A percentile compares a stretch with the other conserved stretches of the same genome.
phyloP scores from a whole-genome alignment of 2,329 filamentous ascomycete species.

The Microdochium paspali region DNA sequence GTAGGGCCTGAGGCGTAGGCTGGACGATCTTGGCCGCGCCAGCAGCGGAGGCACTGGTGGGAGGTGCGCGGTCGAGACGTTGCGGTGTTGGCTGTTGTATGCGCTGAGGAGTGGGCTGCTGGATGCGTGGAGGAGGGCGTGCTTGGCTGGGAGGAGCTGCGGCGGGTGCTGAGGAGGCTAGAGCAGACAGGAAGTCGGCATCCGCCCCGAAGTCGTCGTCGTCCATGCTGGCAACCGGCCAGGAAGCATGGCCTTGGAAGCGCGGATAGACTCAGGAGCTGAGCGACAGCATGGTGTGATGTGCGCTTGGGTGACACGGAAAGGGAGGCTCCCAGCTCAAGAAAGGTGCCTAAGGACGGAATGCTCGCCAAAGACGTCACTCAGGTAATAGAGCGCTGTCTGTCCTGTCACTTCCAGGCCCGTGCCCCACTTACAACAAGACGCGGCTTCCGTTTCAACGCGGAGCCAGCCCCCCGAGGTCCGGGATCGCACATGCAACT shows the following conservation, averaged over 20 bases:
- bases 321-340: no score
- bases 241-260: not conserved
- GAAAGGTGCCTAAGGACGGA: no score
- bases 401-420: no score
- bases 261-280: no score
- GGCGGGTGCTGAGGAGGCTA: slow-evolving; percentile 16
- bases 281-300: no score
- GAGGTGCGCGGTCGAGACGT: slow-evolving; percentile 40
- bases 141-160: slow-evolving; percentile 10
- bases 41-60: slow-evolving; percentile 20
- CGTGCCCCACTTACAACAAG: no score
- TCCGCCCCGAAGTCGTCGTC: slow-evolving; percentile 38
- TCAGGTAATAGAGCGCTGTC: no score
- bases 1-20: slow-evolving; percentile 79
- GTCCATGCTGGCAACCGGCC: slow-evolving; percentile 16
- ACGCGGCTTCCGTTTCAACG: no score
- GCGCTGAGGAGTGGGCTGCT: slow-evolving; percentile 31
- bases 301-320: no score
- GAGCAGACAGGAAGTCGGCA: slow-evolving; percentile 27
- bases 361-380: no score
- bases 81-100: slow-evolving; percentile 44
- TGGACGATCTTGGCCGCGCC: slow-evolving; percentile 59
- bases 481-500: no score
- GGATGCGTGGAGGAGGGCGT: slow-evolving; percentile 17
- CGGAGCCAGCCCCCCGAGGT: no score